These are phyloP conservation scores for Vaccinium corymbosum DNA, from an alignment of 148 eudicot genomes.

Conservation along the genomic window DNA sequence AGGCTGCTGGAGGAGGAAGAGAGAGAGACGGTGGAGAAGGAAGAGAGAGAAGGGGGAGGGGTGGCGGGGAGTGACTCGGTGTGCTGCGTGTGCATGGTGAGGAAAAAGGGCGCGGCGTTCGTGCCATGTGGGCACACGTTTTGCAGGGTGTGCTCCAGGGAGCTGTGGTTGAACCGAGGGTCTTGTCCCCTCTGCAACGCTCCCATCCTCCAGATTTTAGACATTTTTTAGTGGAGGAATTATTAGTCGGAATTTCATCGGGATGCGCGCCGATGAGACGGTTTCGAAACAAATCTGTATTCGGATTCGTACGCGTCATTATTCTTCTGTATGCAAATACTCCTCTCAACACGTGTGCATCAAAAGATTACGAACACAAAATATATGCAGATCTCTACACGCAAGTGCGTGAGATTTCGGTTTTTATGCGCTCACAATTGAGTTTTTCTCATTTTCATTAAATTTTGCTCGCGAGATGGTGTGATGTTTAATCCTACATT, in stretches of 20 bases:
- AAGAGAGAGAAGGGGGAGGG: conserved; percentile 14
- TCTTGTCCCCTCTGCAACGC: conserved; percentile 90
- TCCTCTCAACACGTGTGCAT: too few relatives aligned
- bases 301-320: not conserved
- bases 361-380: too few relatives aligned
- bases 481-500: too few relatives aligned
- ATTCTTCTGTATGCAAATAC: too few relatives aligned
- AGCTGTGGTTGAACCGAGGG: conserved; percentile 81
- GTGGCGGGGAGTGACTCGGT: conserved; percentile 35
- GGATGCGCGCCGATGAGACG: not conserved
- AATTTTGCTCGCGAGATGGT: too few relatives aligned
- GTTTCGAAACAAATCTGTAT: too few relatives aligned
- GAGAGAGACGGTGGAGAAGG: conserved; percentile 15
- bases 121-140: conserved; percentile 97
- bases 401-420: too few relatives aligned
- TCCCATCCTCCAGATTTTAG: conserved; percentile 68
- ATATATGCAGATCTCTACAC: too few relatives aligned
- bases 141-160: conserved; percentile 88
- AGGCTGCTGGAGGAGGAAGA: conserved; percentile 70
- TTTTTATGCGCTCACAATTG: too few relatives aligned
- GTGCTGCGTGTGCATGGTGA: conserved; percentile 99
- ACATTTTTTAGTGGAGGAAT: conserved; percentile 38
- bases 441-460: too few relatives aligned
- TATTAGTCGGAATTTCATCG: not conserved
- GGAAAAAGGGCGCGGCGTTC: conserved; percentile 89